A percentile compares a stretch with the other conserved stretches of the same genome.
These are phyloP conservation scores for Russula sp. DNA, from an alignment of 768 basidiomycete genomes.

Conservation along the genomic window DNA sequence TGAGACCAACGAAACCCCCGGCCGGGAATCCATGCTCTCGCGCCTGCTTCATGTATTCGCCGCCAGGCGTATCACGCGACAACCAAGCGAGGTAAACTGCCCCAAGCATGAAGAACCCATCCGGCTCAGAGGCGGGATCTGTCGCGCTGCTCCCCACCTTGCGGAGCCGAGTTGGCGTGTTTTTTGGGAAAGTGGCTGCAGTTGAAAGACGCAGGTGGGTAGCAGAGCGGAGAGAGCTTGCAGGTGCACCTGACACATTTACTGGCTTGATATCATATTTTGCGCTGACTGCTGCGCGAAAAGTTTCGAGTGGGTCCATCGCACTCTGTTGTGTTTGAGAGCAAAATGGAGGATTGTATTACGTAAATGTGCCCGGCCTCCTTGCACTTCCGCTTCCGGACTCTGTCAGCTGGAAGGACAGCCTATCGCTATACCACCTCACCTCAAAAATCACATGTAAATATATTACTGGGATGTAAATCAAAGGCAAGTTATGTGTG, in stretches of 20 bases:
- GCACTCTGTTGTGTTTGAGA: neutral
- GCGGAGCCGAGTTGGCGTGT: slow-evolving; percentile 72
- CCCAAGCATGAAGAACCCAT: slow-evolving; percentile 76
- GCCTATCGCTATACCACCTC: too few relatives aligned
- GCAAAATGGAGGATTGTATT: neutral
- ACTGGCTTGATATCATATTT: slow-evolving; percentile 20
- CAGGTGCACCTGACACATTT: slow-evolving; percentile 37
- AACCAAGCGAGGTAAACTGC: slow-evolving; percentile 86
- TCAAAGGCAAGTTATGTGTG: too few relatives aligned
- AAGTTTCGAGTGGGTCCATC: slow-evolving; percentile 26
- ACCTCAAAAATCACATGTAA: too few relatives aligned
- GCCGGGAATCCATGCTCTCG: slow-evolving; percentile 64
- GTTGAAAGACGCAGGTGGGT: slow-evolving; percentile 62
- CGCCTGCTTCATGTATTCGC: slow-evolving; percentile 87
- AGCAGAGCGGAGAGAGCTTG: slow-evolving; percentile 51
- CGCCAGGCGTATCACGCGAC: slow-evolving; percentile 64
- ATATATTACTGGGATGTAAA: too few relatives aligned
- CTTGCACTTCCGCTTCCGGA: too few relatives aligned
- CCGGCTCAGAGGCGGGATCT: slow-evolving; percentile 38
- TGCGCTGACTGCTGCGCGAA: slow-evolving; percentile 25
- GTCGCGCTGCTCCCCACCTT: slow-evolving; percentile 52
- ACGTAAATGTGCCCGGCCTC: slow-evolving; percentile 5
- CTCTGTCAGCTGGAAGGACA: slow-evolving; percentile 65
- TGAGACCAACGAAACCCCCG: slow-evolving; percentile 77
- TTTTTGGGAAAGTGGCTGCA: slow-evolving; percentile 59